phyloP scores from a whole-genome alignment of 345 rosid genomes.

The Ailanthus altissimus region DNA sequence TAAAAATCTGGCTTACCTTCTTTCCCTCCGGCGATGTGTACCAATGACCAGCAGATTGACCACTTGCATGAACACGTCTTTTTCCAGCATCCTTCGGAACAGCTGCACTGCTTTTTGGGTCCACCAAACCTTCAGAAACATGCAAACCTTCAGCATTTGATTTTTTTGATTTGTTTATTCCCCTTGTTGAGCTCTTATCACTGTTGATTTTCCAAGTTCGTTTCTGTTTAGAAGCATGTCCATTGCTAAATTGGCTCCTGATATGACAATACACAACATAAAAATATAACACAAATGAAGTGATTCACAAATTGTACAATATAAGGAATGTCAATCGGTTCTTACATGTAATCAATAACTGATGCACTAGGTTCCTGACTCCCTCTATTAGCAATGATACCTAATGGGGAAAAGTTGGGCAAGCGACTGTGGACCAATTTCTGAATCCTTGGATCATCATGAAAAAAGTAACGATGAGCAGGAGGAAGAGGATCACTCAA shows the following conservation, averaged over 20 bases:
- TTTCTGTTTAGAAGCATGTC: conserved; percentile 48
- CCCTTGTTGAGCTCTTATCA: conserved; percentile 41
- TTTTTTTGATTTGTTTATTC: conserved; percentile 44
- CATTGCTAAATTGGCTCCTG: conserved; percentile 76
- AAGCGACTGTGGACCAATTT: conserved; percentile 55
- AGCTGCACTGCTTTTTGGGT: conserved; percentile 48
- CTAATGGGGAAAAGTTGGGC: conserved; percentile 70
- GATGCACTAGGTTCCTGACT: conserved; percentile 39
- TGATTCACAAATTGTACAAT: conserved; percentile 7
- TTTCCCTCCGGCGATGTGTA: conserved; percentile 76
- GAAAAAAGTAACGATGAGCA: conserved; percentile 73
- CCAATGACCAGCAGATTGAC: conserved; percentile 74
- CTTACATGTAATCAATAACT: conserved; percentile 66
- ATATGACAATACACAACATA: conserved; percentile 18
- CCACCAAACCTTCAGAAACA: conserved; percentile 57
- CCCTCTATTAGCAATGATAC: conserved; percentile 35
- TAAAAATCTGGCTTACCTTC: conserved; percentile 49
- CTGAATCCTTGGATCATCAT: conserved; percentile 68
- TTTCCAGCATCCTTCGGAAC: conserved; percentile 77
- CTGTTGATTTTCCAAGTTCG: conserved; percentile 31
- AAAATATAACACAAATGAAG: neutral
- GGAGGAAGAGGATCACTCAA: conserved; percentile 54
- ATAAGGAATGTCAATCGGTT: conserved; percentile 14
- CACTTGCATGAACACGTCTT: conserved; percentile 66
- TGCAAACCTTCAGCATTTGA: conserved; percentile 29